A percentile compares a stretch with the other conserved stretches of the same genome.
Evolutionary conservation across 257 asterid species (phyloP).

Genomic region (Orobanche coerulescens): DNA sequence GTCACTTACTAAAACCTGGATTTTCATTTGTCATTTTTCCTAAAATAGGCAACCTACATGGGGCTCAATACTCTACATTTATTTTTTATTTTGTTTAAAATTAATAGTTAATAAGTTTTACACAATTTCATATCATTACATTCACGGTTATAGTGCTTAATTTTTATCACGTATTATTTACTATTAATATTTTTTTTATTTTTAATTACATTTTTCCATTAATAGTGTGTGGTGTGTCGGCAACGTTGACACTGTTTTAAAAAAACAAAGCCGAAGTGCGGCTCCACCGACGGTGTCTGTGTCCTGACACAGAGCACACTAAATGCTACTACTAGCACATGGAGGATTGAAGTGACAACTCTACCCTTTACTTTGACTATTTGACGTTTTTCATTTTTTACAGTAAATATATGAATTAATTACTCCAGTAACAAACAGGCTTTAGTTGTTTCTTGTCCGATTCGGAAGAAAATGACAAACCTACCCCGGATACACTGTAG

Average conservation of each 20-base stretch:
- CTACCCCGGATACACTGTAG: conserved; percentile 26
- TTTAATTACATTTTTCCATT: no score
- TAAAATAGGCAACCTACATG: no score
- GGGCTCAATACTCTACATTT: no score
- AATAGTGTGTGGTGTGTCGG: no score
- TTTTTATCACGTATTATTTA: no score
- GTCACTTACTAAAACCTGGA: conserved; percentile 28
- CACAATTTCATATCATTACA: no score
- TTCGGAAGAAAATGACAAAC: conserved; percentile 28
- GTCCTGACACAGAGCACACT: conserved; percentile 20
- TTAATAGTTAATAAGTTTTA: no score
- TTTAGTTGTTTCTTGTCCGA: not conserved
- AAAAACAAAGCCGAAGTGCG: conserved; percentile 20
- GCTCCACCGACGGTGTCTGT: conserved; percentile 25
- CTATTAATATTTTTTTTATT: not conserved
- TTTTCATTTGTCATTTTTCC: not conserved
- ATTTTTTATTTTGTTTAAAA: no score
- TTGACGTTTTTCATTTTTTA: not conserved
- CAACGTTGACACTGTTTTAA: no score
- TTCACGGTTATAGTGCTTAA: no score
- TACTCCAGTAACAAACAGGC: no score
- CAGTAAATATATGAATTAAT: not conserved
- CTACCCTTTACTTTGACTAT: conserved; percentile 4
- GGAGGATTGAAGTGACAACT: conserved; percentile 20
- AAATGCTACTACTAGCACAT: conserved; percentile 25